Conservation (phyloP, 306 rosid genomes). For the Fragaria iinumae region DNA sequence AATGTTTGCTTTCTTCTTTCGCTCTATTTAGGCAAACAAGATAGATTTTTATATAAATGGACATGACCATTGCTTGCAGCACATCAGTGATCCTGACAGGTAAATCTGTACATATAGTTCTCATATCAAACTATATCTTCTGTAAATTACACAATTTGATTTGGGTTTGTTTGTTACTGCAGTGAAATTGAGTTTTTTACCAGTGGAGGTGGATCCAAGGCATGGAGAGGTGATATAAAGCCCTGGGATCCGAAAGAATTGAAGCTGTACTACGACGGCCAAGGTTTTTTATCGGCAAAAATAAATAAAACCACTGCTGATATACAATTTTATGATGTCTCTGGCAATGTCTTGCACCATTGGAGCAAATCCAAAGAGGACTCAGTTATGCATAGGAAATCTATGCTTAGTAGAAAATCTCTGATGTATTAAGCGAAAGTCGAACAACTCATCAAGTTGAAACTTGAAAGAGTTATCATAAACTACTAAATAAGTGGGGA, state of each 20-base stretch:
- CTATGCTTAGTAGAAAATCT: background rate
- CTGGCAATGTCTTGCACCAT: conserved; percentile 53
- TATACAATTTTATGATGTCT: conserved; percentile 48
- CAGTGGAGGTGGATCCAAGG: conserved; percentile 88
- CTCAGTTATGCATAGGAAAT: background rate
- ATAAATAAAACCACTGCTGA: conserved; percentile 35
- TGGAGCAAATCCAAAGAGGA: conserved; percentile 36
- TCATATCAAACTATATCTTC: background rate
- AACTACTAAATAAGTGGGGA: background rate
- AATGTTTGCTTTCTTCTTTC: background rate
- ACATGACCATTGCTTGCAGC: conserved; percentile 87
- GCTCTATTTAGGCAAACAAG: conserved; percentile 47
- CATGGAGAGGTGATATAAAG: conserved; percentile 71
- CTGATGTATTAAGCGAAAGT: background rate
- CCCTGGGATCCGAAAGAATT: conserved; percentile 33
- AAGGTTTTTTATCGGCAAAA: conserved; percentile 66
- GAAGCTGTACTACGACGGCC: conserved; percentile 75
- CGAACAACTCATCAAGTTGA: background rate
- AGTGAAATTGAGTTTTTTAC: conserved; percentile 68
- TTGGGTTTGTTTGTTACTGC: conserved; percentile 1
- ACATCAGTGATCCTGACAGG: conserved; percentile 56
- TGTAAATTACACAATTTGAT: background rate
- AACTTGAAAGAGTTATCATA: background rate
- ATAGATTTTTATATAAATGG: conserved; percentile 78
- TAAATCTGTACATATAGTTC: conserved; percentile 19